Evolutionary conservation across 148 eudicot genomes (phyloP).

Genomic region (Rheum nobile): DNA sequence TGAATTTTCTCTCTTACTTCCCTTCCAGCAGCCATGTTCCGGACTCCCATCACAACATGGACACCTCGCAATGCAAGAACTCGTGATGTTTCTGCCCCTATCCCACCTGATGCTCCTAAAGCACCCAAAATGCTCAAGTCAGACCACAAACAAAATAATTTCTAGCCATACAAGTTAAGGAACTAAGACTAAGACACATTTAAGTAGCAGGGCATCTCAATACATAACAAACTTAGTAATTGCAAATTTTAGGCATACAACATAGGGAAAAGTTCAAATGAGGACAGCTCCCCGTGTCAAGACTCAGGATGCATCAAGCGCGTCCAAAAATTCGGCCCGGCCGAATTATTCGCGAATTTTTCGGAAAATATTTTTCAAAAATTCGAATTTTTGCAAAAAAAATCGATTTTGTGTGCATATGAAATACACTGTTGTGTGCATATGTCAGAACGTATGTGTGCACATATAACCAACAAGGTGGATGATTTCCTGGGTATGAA

Average conservation of each 20-base stretch:
- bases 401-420: too few species aligned
- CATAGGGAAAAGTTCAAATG: too few species aligned
- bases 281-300: too few species aligned
- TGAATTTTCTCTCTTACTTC: constrained; percentile 28
- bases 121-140: not conserved
- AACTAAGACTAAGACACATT: not conserved
- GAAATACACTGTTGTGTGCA: too few species aligned
- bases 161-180: not conserved
- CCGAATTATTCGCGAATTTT: too few species aligned
- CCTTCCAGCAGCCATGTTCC: constrained; percentile 32
- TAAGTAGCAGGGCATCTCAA: not conserved
- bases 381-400: too few species aligned
- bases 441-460: too few species aligned
- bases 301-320: too few species aligned
- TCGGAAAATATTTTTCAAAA: too few species aligned
- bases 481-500: too few species aligned
- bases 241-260: not conserved
- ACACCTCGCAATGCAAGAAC: constrained; percentile 51
- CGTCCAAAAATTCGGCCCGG: too few species aligned
- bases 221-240: not conserved
- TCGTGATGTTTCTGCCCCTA: constrained; percentile 53
- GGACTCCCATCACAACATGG: constrained; percentile 46
- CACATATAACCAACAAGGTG: too few species aligned
- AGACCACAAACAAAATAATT: not conserved
- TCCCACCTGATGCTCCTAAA: constrained; percentile 58